Evolutionary conservation across 495 filamentous ascomycete species (phyloP).

Genomic region (Podospora bellae-mahoneyi): DNA sequence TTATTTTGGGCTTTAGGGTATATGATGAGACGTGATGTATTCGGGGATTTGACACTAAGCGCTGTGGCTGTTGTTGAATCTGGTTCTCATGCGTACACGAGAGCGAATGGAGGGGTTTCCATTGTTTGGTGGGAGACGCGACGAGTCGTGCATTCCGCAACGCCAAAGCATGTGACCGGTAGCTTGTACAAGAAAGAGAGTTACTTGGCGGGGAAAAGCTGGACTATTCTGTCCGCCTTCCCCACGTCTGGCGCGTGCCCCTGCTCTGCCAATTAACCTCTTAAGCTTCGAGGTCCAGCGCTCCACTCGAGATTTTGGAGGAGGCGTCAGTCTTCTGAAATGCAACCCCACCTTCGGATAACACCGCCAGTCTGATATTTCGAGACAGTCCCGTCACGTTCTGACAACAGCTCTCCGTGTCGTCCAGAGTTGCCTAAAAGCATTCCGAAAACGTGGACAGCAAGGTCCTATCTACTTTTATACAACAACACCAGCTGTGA

Average conservation of each 20-base stretch:
- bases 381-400: neutral
- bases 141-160: constrained; percentile 5
- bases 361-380: neutral
- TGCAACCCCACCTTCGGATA: neutral
- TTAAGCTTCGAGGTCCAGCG: neutral
- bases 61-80: neutral
- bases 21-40: neutral
- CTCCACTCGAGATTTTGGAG: neutral
- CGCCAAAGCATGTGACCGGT: constrained; percentile 31
- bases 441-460: neutral
- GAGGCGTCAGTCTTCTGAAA: neutral
- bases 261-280: neutral
- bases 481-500: neutral
- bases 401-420: neutral
- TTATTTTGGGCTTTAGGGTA: too few relatives aligned
- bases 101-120: neutral
- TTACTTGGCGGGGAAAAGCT: neutral
- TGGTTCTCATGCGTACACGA: neutral
- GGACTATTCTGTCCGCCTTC: neutral
- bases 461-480: neutral
- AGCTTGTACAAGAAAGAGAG: neutral
- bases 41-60: neutral
- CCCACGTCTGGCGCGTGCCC: neutral
- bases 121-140: neutral
- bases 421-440: neutral